phyloP scores from a whole-genome alignment of 768 basidiomycete species.

The Cyathus striatus region DNA sequence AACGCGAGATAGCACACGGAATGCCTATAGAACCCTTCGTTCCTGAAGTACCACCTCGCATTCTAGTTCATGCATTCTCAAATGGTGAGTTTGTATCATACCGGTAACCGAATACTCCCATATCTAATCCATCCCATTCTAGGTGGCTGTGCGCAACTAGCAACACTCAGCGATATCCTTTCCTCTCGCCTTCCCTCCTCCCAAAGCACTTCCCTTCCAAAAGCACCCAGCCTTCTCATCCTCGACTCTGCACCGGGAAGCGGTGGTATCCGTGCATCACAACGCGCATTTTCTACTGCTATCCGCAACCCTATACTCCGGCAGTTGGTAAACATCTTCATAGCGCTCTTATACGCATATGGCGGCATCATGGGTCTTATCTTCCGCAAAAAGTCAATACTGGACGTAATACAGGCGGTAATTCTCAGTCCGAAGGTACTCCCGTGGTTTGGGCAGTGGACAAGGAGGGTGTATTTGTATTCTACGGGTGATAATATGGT shows the following conservation, averaged over 20 bases:
- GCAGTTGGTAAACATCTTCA: slow-evolving; percentile 12
- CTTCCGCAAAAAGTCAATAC: slow-evolving; percentile 11
- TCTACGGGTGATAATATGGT: slow-evolving; percentile 38
- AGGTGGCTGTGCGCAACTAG: slow-evolving; percentile 38
- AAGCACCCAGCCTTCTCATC: slow-evolving; percentile 25
- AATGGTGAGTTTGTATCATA: slow-evolving; percentile 30
- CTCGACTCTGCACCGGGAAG: slow-evolving; percentile 43
- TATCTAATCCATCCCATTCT: not conserved
- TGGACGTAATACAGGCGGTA: slow-evolving; percentile 19
- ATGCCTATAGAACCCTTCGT: slow-evolving; percentile 4
- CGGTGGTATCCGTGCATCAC: slow-evolving; percentile 16
- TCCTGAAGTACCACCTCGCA: slow-evolving; percentile 16
- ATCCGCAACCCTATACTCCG: slow-evolving; percentile 24
- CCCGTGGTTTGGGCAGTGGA: slow-evolving; percentile 33
- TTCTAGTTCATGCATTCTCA: slow-evolving; percentile 43
- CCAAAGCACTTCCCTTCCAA: slow-evolving; percentile 7
- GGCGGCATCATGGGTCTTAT: slow-evolving; percentile 13
- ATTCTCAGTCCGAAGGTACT: slow-evolving; percentile 23
- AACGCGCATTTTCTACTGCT: slow-evolving; percentile 24
- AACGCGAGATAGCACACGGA: not conserved
- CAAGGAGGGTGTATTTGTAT: slow-evolving; percentile 41
- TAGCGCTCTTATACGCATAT: slow-evolving; percentile 21
- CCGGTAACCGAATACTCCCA: not conserved
- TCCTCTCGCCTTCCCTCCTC: slow-evolving; percentile 9
- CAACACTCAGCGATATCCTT: slow-evolving; percentile 27